Evolutionary conservation across 1,139 yeast species (phyloP), one percentile per base, ranked within the genome.

Genomic region (Hemisphaericaspora subhashii): DNA sequence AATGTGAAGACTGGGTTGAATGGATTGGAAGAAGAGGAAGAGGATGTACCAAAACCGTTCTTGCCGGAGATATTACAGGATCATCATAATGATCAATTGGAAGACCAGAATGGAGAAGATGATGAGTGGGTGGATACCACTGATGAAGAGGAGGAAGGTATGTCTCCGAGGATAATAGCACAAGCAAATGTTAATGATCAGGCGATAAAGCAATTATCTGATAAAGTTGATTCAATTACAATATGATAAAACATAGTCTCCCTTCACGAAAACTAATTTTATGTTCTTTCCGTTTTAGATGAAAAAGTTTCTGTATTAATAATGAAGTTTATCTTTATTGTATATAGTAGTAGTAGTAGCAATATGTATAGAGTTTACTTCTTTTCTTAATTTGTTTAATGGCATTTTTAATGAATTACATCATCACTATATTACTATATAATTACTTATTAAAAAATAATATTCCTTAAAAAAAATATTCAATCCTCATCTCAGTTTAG

Each of bases 21-120:
- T 5, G 57, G 50, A 21, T 21, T 13, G n/a, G 47, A 41, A n/a
- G 47, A 40, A 12, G 56, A 45, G 8, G 50, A 47, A 6, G 72
- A 60, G 5, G 77, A 68, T 24, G 61, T 54, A 17, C 79, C 81
- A 7, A 69, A 63, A 46, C 77, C 73, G n/a, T 70, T 72, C 42
- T 52, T 74, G 40, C 79, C 79, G 0, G 64, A 58, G 28, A 60
- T 75, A 23, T 55, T 72, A 31, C 66, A 61, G 39, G 33, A 39
- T 27, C 42, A 37, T 15, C 29, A 30, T 44, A 29, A 36, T 21
- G 43, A 39, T 34, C 45, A 46, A 23, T 46, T 43, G 22, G 31
- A 25, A 13, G 28, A 5, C 13, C 12, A 25, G 2, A 5, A 7
- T 29, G 48, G 36, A 12, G 42, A 38, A 12, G 41, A 39, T 8